Conservation (phyloP, 2,329 filamentous ascomycete species). For the Mariannaea elegans region DNA sequence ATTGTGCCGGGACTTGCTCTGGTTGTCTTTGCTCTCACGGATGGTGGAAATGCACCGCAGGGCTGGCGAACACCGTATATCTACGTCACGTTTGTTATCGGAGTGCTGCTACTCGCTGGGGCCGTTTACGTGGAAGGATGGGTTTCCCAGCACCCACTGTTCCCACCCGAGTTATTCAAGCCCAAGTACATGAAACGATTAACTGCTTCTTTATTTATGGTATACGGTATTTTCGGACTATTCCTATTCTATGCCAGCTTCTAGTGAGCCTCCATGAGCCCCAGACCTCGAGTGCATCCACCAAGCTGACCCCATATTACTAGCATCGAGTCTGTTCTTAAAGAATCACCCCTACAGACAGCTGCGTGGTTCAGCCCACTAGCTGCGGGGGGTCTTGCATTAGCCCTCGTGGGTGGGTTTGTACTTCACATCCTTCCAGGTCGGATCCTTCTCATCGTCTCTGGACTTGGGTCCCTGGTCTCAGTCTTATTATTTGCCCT, state of each 20-base stretch:
- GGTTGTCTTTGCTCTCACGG: conserved; percentile 78
- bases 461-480: conserved; percentile 65
- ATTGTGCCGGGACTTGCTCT: conserved; percentile 73
- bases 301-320: conserved; percentile 8
- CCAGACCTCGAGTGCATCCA: background rate
- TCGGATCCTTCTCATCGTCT: conserved; percentile 69
- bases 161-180: conserved; percentile 75
- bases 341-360: conserved; percentile 66
- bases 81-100: conserved; percentile 69
- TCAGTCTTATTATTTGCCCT: conserved; percentile 71
- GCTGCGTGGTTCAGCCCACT: conserved; percentile 76
- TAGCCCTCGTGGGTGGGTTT: conserved; percentile 70
- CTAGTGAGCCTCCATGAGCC: conserved; percentile 58
- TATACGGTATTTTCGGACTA: conserved; percentile 74
- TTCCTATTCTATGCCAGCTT: conserved; percentile 75
- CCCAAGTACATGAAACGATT: conserved; percentile 75
- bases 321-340: conserved; percentile 69
- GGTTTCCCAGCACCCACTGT: conserved; percentile 72
- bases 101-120: conserved; percentile 64
- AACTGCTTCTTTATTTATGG: conserved; percentile 66
- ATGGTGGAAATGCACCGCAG: conserved; percentile 72
- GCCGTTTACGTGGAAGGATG: conserved; percentile 78
- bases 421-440: conserved; percentile 72
- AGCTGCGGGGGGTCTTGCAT: conserved; percentile 71
- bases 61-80: conserved; percentile 80